Percentiles rank a stretch among this genome's conserved stretches.
Evolutionary conservation across 106 monocot species (phyloP).

Genomic region (Platanthera zijinensis): DNA sequence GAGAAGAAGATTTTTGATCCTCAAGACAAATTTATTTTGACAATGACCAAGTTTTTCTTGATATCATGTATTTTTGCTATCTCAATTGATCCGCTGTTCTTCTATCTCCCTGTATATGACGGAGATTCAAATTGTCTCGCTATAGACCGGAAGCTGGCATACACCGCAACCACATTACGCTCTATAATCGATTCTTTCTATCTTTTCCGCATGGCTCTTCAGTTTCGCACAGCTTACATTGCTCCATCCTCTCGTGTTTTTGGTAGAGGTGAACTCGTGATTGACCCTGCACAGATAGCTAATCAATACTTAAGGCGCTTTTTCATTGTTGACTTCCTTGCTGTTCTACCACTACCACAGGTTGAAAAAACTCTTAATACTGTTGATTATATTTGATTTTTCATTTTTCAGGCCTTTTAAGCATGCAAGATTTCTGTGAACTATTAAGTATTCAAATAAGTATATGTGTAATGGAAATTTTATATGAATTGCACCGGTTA

Average conservation of each 20-base stretch:
- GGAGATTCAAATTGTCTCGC: constrained; percentile 46
- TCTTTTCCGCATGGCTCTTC: constrained; percentile 59
- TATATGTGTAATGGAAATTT: too few relatives aligned
- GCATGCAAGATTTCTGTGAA: too few relatives aligned
- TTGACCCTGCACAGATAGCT: constrained; percentile 67
- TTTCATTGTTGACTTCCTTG: constrained; percentile 69
- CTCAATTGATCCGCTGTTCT: constrained; percentile 79
- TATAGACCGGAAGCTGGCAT: constrained; percentile 57
- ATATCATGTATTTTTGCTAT: constrained; percentile 65
- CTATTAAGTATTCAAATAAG: too few relatives aligned
- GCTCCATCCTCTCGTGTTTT: constrained; percentile 94
- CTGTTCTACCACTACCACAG: constrained; percentile 91
- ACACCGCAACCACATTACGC: constrained; percentile 55
- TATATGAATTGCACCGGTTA: too few relatives aligned
- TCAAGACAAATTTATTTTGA: constrained; percentile 57
- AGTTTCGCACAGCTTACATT: constrained; percentile 78
- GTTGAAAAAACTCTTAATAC: constrained; percentile 19
- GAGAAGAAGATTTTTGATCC: constrained; percentile 80
- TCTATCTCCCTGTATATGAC: constrained; percentile 63
- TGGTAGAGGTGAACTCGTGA: constrained; percentile 90
- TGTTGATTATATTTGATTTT: background rate
- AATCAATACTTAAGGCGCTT: constrained; percentile 47
- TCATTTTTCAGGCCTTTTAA: background rate
- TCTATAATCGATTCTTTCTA: constrained; percentile 78
- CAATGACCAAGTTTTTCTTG: constrained; percentile 60